Evolutionary conservation across 2,329 filamentous ascomycete species (phyloP), one percentile per base, ranked within the genome.

Genomic region (Fusarium phyllophilum): DNA sequence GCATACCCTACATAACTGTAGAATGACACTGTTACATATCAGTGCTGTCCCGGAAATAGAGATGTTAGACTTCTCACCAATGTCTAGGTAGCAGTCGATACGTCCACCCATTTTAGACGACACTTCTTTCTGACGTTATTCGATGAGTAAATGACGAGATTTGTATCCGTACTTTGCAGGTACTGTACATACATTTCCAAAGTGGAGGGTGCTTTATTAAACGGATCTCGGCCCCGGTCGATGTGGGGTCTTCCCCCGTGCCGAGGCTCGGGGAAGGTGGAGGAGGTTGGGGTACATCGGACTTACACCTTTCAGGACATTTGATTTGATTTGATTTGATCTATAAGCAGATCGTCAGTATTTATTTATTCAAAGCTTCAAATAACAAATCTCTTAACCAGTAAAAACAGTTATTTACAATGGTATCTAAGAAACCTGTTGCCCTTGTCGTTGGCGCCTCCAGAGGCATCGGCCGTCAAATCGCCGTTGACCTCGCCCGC

Each of bases 381-480:
- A 33, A 7, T 9, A 36, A 24, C 22, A 41, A 49, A 17, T 14
- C 22, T n/a, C 29, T 15, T n/a, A 24, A 44, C 41, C 15, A 26
- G 24, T n/a, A 22, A 33, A 29, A 33, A 15, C 12, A 15, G 52
- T 22, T 11, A 39, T 22, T 26, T 15, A 70, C 14, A 52, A 78
- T 78, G 76, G 33, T 72, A 31, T 44, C 70, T 18, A 78, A 84
- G 24, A 81, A 85, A 63, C 85, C 86, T 70, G 92, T 95, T 12
- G 93, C 92, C 26, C 86, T 95, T 26, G 85, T 96, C 9, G 87
- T 95, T 26, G 93, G 93, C 44, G 93, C 92, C 5, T 95, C 93
- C 0, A 86, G 94, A 70, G 94, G 94, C 42, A 96, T 97, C 72
- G 94, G 94, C 51, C 86, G 93, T 45, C 94, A 96, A 80, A 86